Percentiles rank a stretch among this genome's conserved stretches.
Evolutionary conservation across 192 early-diverging fungal genomes (phyloP).

Genomic region (Entomortierella chlamydospora): DNA sequence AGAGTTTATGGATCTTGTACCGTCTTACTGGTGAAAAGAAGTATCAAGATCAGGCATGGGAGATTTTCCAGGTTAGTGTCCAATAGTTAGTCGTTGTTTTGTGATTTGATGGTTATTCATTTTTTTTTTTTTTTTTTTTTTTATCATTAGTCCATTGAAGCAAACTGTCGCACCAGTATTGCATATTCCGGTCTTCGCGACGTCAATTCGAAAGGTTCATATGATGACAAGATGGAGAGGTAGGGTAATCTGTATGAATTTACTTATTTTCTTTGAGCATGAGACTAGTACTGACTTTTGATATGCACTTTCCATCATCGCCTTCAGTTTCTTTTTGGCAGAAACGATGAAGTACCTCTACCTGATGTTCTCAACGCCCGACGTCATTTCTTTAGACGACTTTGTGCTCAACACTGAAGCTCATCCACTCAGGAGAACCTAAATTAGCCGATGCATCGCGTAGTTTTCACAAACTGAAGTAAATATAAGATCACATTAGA

Average conservation of each 20-base stretch:
- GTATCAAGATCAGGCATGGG: conserved; percentile 79
- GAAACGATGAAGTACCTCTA: conserved; percentile 98
- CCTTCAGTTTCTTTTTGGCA: conserved; percentile 85
- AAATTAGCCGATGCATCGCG: too few species aligned
- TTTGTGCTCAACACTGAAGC: conserved; percentile 97
- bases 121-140: background rate
- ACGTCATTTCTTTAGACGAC: conserved; percentile 76
- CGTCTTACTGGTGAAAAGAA: conserved; percentile 72
- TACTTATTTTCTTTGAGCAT: background rate
- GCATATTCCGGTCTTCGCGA: conserved; percentile 62
- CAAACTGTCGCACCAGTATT: conserved; percentile 57
- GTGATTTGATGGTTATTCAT: background rate
- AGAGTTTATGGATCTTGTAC: conserved; percentile 79
- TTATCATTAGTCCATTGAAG: conserved; percentile 54
- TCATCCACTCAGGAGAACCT: conserved; percentile 75
- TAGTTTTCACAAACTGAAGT: too few species aligned
- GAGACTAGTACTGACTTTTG: too few species aligned
- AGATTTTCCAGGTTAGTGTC: conserved; percentile 62
- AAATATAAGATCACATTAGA: too few species aligned
- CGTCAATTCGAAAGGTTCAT: conserved; percentile 37
- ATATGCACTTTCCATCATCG: background rate
- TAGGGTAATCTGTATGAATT: conserved; percentile 7
- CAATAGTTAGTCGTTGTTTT: background rate
- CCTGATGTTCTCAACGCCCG: conserved; percentile 78
- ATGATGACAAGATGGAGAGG: conserved; percentile 68